Evolutionary conservation across 345 rosid species (phyloP), one percentile per base, ranked within the genome.

Genomic region (Rhodamnia rubescens): DNA sequence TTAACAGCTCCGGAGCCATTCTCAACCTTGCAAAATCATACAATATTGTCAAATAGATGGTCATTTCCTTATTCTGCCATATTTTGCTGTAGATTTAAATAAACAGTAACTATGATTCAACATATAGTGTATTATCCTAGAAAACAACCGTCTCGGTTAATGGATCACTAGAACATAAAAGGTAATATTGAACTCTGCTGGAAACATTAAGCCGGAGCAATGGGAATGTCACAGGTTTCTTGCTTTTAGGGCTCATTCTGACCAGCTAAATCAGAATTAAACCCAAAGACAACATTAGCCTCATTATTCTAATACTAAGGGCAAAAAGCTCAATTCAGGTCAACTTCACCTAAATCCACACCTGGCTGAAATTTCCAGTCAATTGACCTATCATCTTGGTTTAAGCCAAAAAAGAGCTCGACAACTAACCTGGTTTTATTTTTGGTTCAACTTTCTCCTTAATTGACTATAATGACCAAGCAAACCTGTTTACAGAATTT

Each of bases 1-100:
- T 93, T 96, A 87, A 92, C 99, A 88, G 96, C 93, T 85, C 98
- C 99, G 42, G 98, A 90, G 88, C 97, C 87, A 88, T 87, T 94
- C 87, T 98, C 99, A 64, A 96, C 99, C 98, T 95, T 84, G 80
- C 53, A 86, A 88, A 82, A 18, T 26, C 56, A 44, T 20, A 50
- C 11, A 82, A 53, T 29, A 53, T 52, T 50, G 26, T 82, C 83
- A 82, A 82, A 69, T 85, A 69, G 74, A 64, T 78, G 36, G 54
- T 59, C n/a, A 36, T 32, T 32, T 69, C 36, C 47, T 36, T 69
- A 36, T 36, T 18, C 24, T 69, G 80, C 80, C 14, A 69, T 69
- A 36, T 18, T 18, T 8, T 36, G 24, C 80, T 36, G 40, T 24
- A 69, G 47, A 26, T 69, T 69, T 36, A 69, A 36, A 21, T 69